Conservation (phyloP, 192 early-diverging fungal species). For the Coemansia sp. region DNA sequence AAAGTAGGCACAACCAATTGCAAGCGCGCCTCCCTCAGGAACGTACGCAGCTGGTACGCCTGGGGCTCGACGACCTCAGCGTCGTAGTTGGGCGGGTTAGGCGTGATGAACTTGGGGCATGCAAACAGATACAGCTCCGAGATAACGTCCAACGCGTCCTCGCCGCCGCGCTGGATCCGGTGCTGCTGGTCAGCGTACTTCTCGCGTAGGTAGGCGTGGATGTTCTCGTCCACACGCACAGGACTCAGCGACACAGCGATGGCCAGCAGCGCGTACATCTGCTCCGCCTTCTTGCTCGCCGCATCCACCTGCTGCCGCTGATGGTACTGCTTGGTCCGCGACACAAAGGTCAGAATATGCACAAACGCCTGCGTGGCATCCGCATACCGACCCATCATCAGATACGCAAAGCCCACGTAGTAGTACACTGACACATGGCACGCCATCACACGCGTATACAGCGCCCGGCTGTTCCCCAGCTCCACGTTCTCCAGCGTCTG, state of each 20-base stretch:
- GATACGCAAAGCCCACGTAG: constrained; percentile 96
- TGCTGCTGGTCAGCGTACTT: constrained; percentile 91
- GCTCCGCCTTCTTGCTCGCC: constrained; percentile 90
- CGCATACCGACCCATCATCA: constrained; percentile 97
- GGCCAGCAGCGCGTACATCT: constrained; percentile 93
- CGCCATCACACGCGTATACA: constrained; percentile 94
- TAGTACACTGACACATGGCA: constrained; percentile 98
- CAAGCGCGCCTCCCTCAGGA: constrained; percentile 82
- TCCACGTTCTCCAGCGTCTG: constrained; percentile 98
- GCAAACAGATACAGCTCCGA: constrained; percentile 91
- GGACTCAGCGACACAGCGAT: constrained; percentile 91
- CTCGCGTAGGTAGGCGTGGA: constrained; percentile 85
- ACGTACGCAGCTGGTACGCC: constrained; percentile 82
- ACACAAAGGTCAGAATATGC: constrained; percentile 87
- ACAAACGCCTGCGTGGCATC: constrained; percentile 94
- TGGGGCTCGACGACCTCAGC: constrained; percentile 58
- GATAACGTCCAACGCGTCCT: constrained; percentile 78
- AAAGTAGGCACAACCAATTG: constrained; percentile 86
- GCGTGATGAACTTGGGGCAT: constrained; percentile 95
- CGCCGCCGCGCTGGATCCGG: constrained; percentile 86
- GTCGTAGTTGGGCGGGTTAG: constrained; percentile 84
- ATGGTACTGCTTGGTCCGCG: constrained; percentile 94
- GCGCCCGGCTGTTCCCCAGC: constrained; percentile 84
- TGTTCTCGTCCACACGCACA: constrained; percentile 91
- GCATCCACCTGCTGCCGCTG: constrained; percentile 89